Conservation (phyloP, 1,139 yeast genomes). For the Suhomyces bokatorum region DNA sequence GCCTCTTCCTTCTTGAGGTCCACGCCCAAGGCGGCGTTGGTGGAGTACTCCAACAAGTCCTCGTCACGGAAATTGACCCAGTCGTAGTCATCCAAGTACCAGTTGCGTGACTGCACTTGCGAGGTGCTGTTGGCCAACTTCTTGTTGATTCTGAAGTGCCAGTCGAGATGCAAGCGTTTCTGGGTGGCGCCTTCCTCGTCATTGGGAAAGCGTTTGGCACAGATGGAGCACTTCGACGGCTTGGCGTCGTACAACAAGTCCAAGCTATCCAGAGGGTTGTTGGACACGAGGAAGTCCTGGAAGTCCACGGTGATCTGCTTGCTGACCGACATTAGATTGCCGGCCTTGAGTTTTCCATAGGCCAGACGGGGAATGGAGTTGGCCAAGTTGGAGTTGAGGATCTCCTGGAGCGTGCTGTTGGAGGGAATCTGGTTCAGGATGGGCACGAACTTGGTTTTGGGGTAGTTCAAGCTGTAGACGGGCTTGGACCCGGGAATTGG, state of each 20-base stretch:
- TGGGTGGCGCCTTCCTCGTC: constrained; percentile 56
- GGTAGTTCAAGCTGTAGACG: constrained; percentile 37
- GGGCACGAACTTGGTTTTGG: constrained; percentile 33
- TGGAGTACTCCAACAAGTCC: constrained; percentile 41
- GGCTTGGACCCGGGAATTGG: constrained; percentile 46
- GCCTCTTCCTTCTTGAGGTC: constrained; percentile 15
- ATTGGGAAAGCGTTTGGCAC: constrained; percentile 82
- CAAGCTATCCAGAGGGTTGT: constrained; percentile 15
- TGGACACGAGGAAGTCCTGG: constrained; percentile 40
- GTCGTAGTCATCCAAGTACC: constrained; percentile 74
- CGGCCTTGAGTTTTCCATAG: constrained; percentile 26
- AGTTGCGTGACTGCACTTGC: constrained; percentile 69
- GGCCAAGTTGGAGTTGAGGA: constrained; percentile 25
- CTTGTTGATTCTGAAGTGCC: constrained; percentile 94
- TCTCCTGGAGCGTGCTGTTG: constrained; percentile 35
- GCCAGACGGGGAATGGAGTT: constrained; percentile 20
- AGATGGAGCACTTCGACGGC: constrained; percentile 82
- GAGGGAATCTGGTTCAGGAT: constrained; percentile 24
- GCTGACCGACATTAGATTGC: constrained; percentile 29
- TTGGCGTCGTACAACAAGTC: constrained; percentile 56
- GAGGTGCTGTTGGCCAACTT: constrained; percentile 49
- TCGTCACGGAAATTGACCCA: constrained; percentile 79
- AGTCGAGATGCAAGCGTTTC: constrained; percentile 74
- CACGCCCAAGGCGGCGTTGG: constrained; percentile 17
- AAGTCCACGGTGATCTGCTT: constrained; percentile 21